Conservation (phyloP, 768 basidiomycete species). For the Suillus paluster region DNA sequence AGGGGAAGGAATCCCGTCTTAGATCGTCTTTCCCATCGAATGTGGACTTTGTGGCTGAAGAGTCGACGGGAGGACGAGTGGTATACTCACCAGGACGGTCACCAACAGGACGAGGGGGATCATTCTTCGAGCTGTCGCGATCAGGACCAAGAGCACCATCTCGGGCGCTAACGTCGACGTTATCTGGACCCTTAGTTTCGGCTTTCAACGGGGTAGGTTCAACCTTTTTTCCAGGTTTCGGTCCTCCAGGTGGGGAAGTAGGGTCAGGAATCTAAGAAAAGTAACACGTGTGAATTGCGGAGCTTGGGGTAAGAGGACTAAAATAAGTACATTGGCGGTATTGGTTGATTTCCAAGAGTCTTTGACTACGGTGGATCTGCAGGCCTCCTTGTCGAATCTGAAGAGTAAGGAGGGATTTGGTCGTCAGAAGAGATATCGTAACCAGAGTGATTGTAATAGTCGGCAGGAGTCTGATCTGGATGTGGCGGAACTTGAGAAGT, state of each 20-base stretch:
- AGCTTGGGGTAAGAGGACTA: constrained; percentile 2
- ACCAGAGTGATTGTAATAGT: constrained; percentile 17
- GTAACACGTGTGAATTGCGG: constrained; percentile 14
- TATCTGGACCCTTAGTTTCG: constrained; percentile 18
- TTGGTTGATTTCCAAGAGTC: neutral
- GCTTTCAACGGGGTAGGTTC: constrained; percentile 2
- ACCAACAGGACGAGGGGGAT: constrained; percentile 15
- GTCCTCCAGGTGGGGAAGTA: constrained; percentile 28
- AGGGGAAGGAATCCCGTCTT: constrained; percentile 23
- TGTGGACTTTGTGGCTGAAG: constrained; percentile 25
- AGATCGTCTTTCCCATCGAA: constrained; percentile 35
- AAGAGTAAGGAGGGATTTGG: constrained; percentile 21
- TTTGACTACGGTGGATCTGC: constrained; percentile 21
- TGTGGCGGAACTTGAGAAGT: constrained; percentile 37
- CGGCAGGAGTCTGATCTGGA: constrained; percentile 40
- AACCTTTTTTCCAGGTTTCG: constrained; percentile 25
- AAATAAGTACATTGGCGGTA: constrained; percentile 37
- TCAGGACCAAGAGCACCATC: constrained; percentile 9
- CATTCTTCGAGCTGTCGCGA: constrained; percentile 15
- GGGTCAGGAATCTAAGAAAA: constrained; percentile 28
- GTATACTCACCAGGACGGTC: constrained; percentile 37
- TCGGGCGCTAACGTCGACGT: constrained; percentile 15
- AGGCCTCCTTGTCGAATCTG: constrained; percentile 27
- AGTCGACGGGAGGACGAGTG: constrained; percentile 26
- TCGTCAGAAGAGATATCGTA: constrained; percentile 19